A percentile compares a stretch with the other conserved stretches of the same genome.
phyloP scores from a whole-genome alignment of 1,284 basidiomycete species.

The Xerocomus minutiporus region DNA sequence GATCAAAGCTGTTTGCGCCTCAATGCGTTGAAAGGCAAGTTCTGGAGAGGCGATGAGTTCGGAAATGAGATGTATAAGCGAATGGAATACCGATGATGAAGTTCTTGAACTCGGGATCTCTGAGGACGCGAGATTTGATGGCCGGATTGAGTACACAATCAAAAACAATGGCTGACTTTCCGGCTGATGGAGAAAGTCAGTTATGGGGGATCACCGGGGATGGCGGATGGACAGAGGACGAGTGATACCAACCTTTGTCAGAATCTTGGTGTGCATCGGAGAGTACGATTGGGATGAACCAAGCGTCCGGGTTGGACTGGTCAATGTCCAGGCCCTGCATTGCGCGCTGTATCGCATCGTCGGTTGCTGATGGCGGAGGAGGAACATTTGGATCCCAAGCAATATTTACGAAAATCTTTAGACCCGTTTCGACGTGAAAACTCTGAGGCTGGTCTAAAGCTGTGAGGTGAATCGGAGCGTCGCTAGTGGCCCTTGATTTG shows the following conservation, averaged over 20 bases:
- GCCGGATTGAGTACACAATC: slow-evolving; percentile 62
- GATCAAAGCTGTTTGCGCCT: slow-evolving; percentile 49
- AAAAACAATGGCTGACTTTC: slow-evolving; percentile 62
- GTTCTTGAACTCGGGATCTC: slow-evolving; percentile 59
- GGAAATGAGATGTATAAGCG: background rate
- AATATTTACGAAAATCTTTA: slow-evolving; percentile 70
- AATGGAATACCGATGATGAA: slow-evolving; percentile 58
- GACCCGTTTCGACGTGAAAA: slow-evolving; percentile 39
- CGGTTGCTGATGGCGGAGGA: slow-evolving; percentile 53
- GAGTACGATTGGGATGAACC: slow-evolving; percentile 69
- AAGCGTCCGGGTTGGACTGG: slow-evolving; percentile 37
- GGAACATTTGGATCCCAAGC: slow-evolving; percentile 65
- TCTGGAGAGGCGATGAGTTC: slow-evolving; percentile 38
- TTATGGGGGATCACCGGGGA: slow-evolving; percentile 1
- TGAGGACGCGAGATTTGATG: slow-evolving; percentile 53
- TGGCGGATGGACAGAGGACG: too few relatives aligned
- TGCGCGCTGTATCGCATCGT: slow-evolving; percentile 52
- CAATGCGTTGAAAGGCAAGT: slow-evolving; percentile 62
- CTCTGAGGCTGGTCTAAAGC: slow-evolving; percentile 4
- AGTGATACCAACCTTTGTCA: slow-evolving; percentile 58
- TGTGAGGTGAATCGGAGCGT: slow-evolving; percentile 13
- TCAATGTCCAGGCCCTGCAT: slow-evolving; percentile 48
- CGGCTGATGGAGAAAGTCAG: slow-evolving; percentile 42
- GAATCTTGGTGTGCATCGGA: slow-evolving; percentile 56
- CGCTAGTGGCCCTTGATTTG: slow-evolving; percentile 24